These are phyloP conservation scores for Hypoxylon rubiginosum DNA, from an alignment of 2,329 filamentous ascomycete genomes.

Conservation along the genomic window DNA sequence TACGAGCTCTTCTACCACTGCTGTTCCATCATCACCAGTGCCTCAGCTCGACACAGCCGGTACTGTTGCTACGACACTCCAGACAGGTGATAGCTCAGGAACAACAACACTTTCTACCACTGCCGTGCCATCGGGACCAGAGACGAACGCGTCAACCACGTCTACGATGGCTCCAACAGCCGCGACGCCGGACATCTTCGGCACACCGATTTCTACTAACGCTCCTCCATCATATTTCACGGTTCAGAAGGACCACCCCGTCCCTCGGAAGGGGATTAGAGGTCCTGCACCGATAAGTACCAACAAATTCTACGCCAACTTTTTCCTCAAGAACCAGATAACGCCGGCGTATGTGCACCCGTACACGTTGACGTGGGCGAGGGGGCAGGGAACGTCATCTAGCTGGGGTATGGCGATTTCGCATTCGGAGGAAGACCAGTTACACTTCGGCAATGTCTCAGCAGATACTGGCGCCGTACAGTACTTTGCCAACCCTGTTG, in stretches of 20 bases:
- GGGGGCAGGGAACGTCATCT: slow-evolving; percentile 70
- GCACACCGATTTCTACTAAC: slow-evolving; percentile 65
- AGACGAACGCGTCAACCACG: slow-evolving; percentile 38
- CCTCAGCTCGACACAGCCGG: slow-evolving; percentile 52
- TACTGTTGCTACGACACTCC: slow-evolving; percentile 51
- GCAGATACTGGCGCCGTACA: slow-evolving; percentile 69
- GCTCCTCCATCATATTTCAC: slow-evolving; percentile 64
- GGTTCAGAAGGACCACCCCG: slow-evolving; percentile 69
- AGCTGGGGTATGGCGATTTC: slow-evolving; percentile 85
- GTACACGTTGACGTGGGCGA: slow-evolving; percentile 77
- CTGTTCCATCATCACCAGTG: slow-evolving; percentile 49
- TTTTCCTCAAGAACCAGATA: slow-evolving; percentile 81
- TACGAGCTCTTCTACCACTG: slow-evolving; percentile 50
- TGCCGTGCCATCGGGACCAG: slow-evolving; percentile 43
- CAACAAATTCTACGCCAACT: slow-evolving; percentile 86
- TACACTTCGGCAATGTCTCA: slow-evolving; percentile 73
- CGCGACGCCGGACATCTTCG: slow-evolving; percentile 65
- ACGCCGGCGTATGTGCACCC: slow-evolving; percentile 81
- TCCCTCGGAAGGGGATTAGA: slow-evolving; percentile 65
- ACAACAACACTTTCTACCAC: slow-evolving; percentile 53
- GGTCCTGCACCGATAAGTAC: slow-evolving; percentile 70
- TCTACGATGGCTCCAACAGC: slow-evolving; percentile 44
- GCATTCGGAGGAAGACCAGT: slow-evolving; percentile 77
- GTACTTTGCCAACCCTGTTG: slow-evolving; percentile 86
- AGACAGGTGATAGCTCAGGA: slow-evolving; percentile 46